phyloP scores from a whole-genome alignment of 2,329 filamentous ascomycete genomes.

The Geosmithia morbida region DNA sequence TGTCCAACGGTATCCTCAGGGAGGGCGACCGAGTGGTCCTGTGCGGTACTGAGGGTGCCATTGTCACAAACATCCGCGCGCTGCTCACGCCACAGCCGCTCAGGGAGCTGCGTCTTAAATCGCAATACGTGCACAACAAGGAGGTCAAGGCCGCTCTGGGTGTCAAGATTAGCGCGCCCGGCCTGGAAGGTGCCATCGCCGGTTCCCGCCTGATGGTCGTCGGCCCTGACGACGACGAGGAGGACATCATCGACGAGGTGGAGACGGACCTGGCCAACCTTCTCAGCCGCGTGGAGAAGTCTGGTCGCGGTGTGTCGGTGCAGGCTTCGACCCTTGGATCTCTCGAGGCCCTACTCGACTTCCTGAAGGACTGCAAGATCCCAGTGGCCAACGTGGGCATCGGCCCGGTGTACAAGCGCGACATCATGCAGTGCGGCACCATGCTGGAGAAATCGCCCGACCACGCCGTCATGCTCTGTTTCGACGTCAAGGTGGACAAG shows the following conservation, averaged over 20 bases:
- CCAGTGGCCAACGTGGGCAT: slow-evolving; percentile 96
- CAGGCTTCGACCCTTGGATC: slow-evolving; percentile 96
- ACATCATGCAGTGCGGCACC: slow-evolving; percentile 86
- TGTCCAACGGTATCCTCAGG: slow-evolving; percentile 87
- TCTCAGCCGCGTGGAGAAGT: slow-evolving; percentile 81
- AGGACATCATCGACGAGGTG: slow-evolving; percentile 91
- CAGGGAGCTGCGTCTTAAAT: slow-evolving; percentile 90
- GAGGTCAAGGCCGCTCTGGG: slow-evolving; percentile 95
- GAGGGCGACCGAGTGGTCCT: slow-evolving; percentile 92
- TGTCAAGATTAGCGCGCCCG: slow-evolving; percentile 97
- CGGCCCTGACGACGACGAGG: slow-evolving; percentile 89
- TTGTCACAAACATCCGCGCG: slow-evolving; percentile 88
- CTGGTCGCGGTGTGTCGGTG: slow-evolving; percentile 87
- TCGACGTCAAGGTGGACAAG: slow-evolving; percentile 98
- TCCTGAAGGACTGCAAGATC: slow-evolving; percentile 91
- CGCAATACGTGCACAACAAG: slow-evolving; percentile 96
- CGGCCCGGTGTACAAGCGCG: slow-evolving; percentile 93
- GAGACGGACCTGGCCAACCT: slow-evolving; percentile 87
- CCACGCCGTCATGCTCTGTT: slow-evolving; percentile 97
- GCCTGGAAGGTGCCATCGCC: slow-evolving; percentile 89
- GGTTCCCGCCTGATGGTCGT: slow-evolving; percentile 91
- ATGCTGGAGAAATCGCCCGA: slow-evolving; percentile 96
- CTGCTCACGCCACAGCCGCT: slow-evolving; percentile 85
- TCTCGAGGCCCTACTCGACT: slow-evolving; percentile 88
- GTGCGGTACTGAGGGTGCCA: slow-evolving; percentile 92